phyloP scores from a whole-genome alignment of 163 green algal genomes.

The Coccomyxa subellipsoidea region DNA sequence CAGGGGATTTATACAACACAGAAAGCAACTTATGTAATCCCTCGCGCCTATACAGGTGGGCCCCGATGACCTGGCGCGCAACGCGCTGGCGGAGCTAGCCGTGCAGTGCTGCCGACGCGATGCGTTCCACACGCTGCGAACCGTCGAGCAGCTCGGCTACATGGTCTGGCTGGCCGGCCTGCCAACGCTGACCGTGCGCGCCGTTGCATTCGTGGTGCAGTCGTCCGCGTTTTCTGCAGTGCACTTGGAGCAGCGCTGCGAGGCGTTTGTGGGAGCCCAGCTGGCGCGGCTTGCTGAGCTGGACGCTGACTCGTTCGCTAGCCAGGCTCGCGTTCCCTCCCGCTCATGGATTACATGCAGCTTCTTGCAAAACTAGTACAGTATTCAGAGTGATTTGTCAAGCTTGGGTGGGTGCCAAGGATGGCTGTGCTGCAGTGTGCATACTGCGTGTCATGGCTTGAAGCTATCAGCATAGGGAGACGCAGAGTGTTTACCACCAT shows the following conservation, averaged over 20 bases:
- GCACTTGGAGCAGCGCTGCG: slow-evolving; percentile 62
- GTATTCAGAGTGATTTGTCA: too few relatives aligned
- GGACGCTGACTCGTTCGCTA: slow-evolving; percentile 45
- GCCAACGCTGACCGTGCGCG: slow-evolving; percentile 29
- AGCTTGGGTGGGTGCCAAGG: too few relatives aligned
- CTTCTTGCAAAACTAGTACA: too few relatives aligned
- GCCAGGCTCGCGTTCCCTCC: slow-evolving; percentile 17
- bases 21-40: too few relatives aligned
- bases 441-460: too few relatives aligned
- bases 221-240: slow-evolving; percentile 58
- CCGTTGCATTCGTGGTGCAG: slow-evolving; percentile 55
- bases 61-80: slow-evolving; percentile 56
- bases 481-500: too few relatives aligned
- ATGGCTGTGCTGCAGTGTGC: too few relatives aligned
- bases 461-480: too few relatives aligned
- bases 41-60: too few relatives aligned
- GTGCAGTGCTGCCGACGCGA: slow-evolving; percentile 74
- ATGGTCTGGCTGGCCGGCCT: slow-evolving; percentile 47
- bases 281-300: slow-evolving; percentile 14
- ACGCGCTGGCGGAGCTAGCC: slow-evolving; percentile 74
- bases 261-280: slow-evolving; percentile 65
- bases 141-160: slow-evolving; percentile 78
- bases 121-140: slow-evolving; percentile 83
- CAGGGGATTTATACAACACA: too few relatives aligned
- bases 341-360: neutral